Evolutionary conservation across 177 flowering plant species (phyloP), one percentile per base, ranked within the genome.

Genomic region (Telopea speciosissima): DNA sequence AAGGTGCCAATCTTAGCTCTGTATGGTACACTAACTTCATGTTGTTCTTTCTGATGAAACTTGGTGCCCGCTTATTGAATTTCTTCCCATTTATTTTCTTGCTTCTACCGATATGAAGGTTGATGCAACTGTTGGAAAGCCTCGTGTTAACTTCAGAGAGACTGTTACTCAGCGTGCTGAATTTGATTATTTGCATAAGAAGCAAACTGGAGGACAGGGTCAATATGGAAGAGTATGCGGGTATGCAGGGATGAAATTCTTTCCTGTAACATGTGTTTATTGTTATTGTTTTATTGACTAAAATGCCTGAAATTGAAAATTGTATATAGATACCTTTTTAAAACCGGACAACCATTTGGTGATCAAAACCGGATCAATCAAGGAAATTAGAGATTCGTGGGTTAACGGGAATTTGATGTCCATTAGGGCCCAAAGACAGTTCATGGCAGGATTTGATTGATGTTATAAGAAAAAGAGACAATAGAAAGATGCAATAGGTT

Each of bases 171-270:
- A 88, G 72, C 97, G 97, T 74, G 93, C 99, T 80, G 91, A 89
- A 61, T 96, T 96, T 85, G 99, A 96, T 85, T 96, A 96, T 85
- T 78, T 92, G 65, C 99, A 96, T 76, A 96, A 96, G 81, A 96
- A 96, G 82, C 99, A 96, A 81, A 77, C 77, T 85, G 99, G 99
- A 74, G 99, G 99, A 62, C 97, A 90, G 76, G 99, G 99, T 76
- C 99, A 96, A 83, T 96, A 90, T 81, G 99, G 99, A 68, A 79
- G 99, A 24, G 99, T 96, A 17, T 73, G 78, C 63, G 99, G 98
- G 99, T 93, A 86, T 78, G 91, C 44, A 66, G 64, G 3, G 31
- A 65, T 65, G 21, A 44, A 45, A 26, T 62, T n/a, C 8, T 66
- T 56, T 67, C 65, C 14, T 14, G 60, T 62, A 23, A 19, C 24